Conservation (phyloP, 164 flowering plant genomes). For the Annona squamosa region DNA sequence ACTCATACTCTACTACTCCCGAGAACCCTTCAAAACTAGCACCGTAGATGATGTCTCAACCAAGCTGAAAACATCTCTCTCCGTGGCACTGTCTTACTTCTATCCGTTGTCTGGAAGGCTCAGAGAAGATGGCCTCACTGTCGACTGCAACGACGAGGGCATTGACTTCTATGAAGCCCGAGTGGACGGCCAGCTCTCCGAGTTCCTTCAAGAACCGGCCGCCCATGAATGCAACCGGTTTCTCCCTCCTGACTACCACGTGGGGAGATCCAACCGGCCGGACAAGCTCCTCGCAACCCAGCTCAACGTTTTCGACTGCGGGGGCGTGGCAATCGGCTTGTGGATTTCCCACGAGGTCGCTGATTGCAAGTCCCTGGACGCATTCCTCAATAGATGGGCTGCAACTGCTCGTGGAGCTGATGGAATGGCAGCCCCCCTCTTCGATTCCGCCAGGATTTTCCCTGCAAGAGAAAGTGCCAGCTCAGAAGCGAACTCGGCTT, state of each 20-base stretch:
- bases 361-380: constrained; percentile 11
- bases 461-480: not conserved
- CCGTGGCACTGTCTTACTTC: not conserved
- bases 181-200: not conserved
- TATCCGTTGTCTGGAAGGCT: not conserved
- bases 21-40: not conserved
- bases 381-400: constrained; percentile 25
- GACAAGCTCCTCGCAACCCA: constrained; percentile 12
- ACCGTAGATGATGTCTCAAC: not conserved
- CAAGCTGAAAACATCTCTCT: too few relatives aligned
- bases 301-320: constrained; percentile 16
- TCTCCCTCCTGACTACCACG: not conserved
- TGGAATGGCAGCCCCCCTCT: not conserved
- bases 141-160: too few relatives aligned
- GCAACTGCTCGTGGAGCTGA: constrained; percentile 1
- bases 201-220: constrained; percentile 1
- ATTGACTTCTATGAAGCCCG: too few relatives aligned
- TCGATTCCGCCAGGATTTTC: not conserved
- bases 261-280: not conserved
- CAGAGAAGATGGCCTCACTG: not conserved
- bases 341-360: constrained; percentile 21
- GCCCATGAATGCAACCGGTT: not conserved
- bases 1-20: not conserved
- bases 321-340: constrained; percentile 21
- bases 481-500: not conserved